Evolutionary conservation across 2,329 filamentous ascomycete genomes (phyloP).

Genomic region (Colletotrichum kahawae): DNA sequence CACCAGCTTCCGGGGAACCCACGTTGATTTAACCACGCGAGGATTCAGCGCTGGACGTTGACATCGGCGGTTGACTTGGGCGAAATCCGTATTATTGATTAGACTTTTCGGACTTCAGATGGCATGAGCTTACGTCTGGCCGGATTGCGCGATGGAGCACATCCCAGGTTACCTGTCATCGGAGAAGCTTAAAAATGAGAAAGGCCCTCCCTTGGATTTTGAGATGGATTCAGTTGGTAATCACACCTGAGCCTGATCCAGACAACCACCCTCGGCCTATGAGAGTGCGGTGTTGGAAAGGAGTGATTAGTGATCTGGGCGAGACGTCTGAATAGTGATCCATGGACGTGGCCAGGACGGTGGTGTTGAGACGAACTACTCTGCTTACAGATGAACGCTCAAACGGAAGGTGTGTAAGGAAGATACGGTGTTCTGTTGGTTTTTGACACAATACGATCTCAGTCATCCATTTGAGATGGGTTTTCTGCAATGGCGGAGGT

Average conservation of each 20-base stretch:
- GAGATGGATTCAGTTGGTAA: not conserved
- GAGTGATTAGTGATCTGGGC: not conserved
- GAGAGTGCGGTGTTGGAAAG: not conserved
- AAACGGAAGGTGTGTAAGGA: not conserved
- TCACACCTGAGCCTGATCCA: not conserved
- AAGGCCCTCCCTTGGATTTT: not conserved
- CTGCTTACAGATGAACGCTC: not conserved
- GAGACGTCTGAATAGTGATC: not conserved
- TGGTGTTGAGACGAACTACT: not conserved
- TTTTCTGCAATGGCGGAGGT: not conserved
- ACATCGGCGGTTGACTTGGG: not conserved
- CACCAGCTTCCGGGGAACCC: not conserved
- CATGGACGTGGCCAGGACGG: not conserved
- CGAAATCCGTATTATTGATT: not conserved
- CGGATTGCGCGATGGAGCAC: not conserved
- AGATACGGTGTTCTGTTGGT: fast-evolving
- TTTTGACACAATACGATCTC: not conserved
- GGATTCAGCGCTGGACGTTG: not conserved
- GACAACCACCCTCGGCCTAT: not conserved
- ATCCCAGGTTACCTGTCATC: not conserved
- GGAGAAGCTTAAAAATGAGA: not conserved
- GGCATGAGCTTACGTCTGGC: not conserved
- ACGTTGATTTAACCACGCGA: not conserved
- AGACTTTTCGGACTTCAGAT: not conserved
- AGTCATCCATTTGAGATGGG: not conserved